Conservation (phyloP, 371 early-diverging fungal genomes). For the Syncephalastrum monosporum region DNA sequence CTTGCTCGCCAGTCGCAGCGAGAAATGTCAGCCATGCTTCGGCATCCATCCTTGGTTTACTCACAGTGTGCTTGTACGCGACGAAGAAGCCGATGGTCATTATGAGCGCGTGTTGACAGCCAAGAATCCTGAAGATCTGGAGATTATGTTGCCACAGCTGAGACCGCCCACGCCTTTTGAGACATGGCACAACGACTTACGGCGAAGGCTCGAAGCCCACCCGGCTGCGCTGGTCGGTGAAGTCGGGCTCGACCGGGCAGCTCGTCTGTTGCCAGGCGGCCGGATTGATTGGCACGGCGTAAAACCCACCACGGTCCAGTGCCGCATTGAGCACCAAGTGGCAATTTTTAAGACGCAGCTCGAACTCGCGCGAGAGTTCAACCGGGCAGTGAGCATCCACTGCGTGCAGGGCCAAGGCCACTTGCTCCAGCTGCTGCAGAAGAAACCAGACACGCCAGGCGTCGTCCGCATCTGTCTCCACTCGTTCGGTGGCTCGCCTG, state of each 20-base stretch:
- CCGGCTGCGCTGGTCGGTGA: constrained; percentile 77
- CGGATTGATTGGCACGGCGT: constrained; percentile 43
- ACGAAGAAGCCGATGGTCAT: constrained; percentile 16
- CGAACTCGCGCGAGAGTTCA: constrained; percentile 64
- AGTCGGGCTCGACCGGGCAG: constrained; percentile 82
- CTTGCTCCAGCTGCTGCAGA: constrained; percentile 53
- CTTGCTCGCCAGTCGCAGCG: constrained; percentile 22
- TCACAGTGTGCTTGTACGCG: constrained; percentile 24
- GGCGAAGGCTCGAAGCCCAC: constrained; percentile 26
- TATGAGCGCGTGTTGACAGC: constrained; percentile 29
- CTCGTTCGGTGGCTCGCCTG: constrained; percentile 82
- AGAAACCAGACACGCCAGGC: constrained; percentile 10
- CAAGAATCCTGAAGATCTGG: constrained; percentile 17
- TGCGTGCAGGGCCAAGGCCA: constrained; percentile 81
- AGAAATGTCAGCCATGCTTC: constrained; percentile 41
- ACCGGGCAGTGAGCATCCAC: constrained; percentile 78
- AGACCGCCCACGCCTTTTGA: constrained; percentile 23
- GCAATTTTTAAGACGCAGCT: constrained; percentile 68
- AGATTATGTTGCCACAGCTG: constrained; percentile 25
- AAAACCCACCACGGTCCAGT: constrained; percentile 44
- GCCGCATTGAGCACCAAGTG: constrained; percentile 68
- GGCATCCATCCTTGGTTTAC: constrained; percentile 52
- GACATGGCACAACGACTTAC: constrained; percentile 32
- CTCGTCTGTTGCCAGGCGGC: constrained; percentile 54
- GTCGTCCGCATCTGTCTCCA: constrained; percentile 71